Percentiles rank a stretch among this genome's conserved stretches.
These are phyloP conservation scores for Metschnikowia shivogae DNA, from an alignment of 805 yeast species.

Conservation along the genomic window DNA sequence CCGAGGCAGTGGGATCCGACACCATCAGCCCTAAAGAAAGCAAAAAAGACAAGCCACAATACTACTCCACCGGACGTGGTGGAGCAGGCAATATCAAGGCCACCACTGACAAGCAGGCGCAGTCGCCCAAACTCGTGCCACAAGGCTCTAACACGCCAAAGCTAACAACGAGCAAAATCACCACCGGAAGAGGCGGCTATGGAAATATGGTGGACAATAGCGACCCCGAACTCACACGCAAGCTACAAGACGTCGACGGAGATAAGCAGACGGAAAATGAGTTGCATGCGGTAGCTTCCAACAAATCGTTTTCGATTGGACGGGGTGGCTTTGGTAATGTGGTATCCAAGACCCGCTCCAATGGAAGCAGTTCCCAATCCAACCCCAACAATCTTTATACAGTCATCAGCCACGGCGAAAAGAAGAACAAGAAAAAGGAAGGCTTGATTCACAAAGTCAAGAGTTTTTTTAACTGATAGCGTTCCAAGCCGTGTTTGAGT, in stretches of 20 bases:
- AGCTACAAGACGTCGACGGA: slow-evolving; percentile 62
- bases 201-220: slow-evolving; percentile 69
- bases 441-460: slow-evolving; percentile 47
- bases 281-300: slow-evolving; percentile 42
- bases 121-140: slow-evolving; percentile 50
- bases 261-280: slow-evolving; percentile 22
- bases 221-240: slow-evolving; percentile 55
- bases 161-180: slow-evolving; percentile 49
- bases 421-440: slow-evolving; percentile 21
- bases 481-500: too few relatives aligned
- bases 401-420: slow-evolving; percentile 33
- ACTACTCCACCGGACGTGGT: slow-evolving; percentile 71
- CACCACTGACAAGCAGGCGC: slow-evolving; percentile 34
- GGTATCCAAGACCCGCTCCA: slow-evolving; percentile 31
- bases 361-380: slow-evolving; percentile 18
- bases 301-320: slow-evolving; percentile 49
- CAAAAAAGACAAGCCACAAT: slow-evolving; percentile 29
- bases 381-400: slow-evolving; percentile 29
- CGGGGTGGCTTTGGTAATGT: slow-evolving; percentile 68
- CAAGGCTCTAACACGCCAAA: slow-evolving; percentile 62
- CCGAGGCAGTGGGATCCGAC: slow-evolving; percentile 9
- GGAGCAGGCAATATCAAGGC: slow-evolving; percentile 68
- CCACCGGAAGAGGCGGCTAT: slow-evolving; percentile 77
- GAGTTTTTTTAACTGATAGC: slow-evolving; percentile 28
- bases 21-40: slow-evolving; percentile 5